These are phyloP conservation scores for Didymella arachidicola DNA, from an alignment of 2,329 filamentous ascomycete genomes.

Conservation along the genomic window DNA sequence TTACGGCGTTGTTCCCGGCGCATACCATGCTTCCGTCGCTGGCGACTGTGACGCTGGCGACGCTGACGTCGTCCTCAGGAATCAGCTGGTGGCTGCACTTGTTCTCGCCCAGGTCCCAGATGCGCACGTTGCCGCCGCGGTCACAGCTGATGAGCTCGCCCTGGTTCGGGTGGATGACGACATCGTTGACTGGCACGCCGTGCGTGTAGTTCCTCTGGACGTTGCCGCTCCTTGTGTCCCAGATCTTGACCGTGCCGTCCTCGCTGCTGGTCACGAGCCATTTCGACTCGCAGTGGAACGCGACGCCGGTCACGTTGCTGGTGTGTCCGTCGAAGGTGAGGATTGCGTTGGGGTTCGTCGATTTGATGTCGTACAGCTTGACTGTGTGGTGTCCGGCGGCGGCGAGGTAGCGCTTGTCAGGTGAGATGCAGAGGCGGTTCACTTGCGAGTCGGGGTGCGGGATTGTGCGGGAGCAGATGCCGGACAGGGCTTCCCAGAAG, in stretches of 20 bases:
- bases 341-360: constrained; percentile 92
- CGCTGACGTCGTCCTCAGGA: constrained; percentile 91
- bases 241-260: constrained; percentile 96
- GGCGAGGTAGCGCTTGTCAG: constrained; percentile 94
- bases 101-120: constrained; percentile 97
- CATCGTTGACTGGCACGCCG: constrained; percentile 89
- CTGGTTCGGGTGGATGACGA: constrained; percentile 99
- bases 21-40: constrained; percentile 92
- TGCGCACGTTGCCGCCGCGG: constrained; percentile 85
- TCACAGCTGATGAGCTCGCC: constrained; percentile 98
- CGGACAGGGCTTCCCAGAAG: constrained; percentile 98
- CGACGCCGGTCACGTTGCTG: constrained; percentile 93
- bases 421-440: constrained; percentile 96
- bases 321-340: constrained; percentile 96
- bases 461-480: constrained; percentile 97
- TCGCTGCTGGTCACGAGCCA: constrained; percentile 99
- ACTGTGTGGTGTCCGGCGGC: constrained; percentile 83
- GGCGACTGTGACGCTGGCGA: constrained; percentile 94
- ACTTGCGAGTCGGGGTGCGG: constrained; percentile 98
- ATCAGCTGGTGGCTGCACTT: constrained; percentile 96
- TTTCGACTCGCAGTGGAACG: constrained; percentile 98
- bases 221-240: constrained; percentile 86
- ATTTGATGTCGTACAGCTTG: constrained; percentile 98
- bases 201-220: constrained; percentile 95
- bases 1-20: constrained; percentile 87